A percentile compares a stretch with the other conserved stretches of the same genome.
phyloP scores from a whole-genome alignment of 139 green algal genomes.

The Chlorella sp. region DNA sequence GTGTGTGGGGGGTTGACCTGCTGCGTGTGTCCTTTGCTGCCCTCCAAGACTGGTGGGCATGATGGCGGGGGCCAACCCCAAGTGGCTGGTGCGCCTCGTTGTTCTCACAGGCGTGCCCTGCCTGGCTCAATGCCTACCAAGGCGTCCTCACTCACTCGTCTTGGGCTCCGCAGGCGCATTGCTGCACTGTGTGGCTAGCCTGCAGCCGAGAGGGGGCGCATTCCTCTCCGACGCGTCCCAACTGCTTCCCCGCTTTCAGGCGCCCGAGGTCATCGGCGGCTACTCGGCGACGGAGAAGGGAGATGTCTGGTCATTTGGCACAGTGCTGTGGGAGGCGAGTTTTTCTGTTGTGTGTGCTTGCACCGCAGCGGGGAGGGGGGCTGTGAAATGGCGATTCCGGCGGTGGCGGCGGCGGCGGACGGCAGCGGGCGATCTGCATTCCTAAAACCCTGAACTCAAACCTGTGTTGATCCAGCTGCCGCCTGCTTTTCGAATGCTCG shows the following conservation, averaged over 20 bases:
- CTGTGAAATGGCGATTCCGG: neutral
- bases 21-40: no score
- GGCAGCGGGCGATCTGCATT: no score
- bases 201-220: no score
- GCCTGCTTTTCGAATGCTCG: neutral
- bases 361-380: neutral
- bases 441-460: no score
- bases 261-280: slow-evolving; percentile 53
- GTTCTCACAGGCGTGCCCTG: no score
- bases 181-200: no score
- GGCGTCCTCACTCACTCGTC: no score
- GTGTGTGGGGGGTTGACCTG: no score
- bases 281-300: slow-evolving; percentile 34
- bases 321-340: neutral
- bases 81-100: slow-evolving; percentile 44
- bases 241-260: neutral
- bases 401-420: neutral
- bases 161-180: no score
- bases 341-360: neutral
- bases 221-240: neutral
- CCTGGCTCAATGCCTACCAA: no score
- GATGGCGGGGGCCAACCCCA: slow-evolving; percentile 50
- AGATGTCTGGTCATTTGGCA: slow-evolving; percentile 43
- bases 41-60: slow-evolving; percentile 21
- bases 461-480: neutral